Evolutionary conservation across 768 basidiomycete species (phyloP), one percentile per base, ranked within the genome.

Genomic region (Fomitopsis pulvina): DNA sequence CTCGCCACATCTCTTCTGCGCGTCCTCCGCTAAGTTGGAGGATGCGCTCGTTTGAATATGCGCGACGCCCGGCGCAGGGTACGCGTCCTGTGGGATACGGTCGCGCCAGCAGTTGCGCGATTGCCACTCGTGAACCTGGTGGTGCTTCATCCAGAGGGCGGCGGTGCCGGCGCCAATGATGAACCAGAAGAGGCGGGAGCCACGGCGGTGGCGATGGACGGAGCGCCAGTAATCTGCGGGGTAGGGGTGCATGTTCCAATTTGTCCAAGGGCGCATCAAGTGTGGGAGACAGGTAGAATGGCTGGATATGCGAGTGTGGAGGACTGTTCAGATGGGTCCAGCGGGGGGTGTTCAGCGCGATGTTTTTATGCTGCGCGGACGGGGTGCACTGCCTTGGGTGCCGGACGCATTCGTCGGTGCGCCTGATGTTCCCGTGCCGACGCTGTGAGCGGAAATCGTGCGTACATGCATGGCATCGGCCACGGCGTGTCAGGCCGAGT

Each of bases 151-250:
- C 48, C 48, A 76, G 54, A 64, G 67, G 21, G 63, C 60, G 0
- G 69, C 67, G 24, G 54, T 57, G 2, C 66, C 68, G 5, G 79
- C 83, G 52, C 85, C 86, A 55, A 85, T 18, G 57, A 74, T 8
- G 71, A 87, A 85, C 85, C 85, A 87, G 61, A 87, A 26, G 47
- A 85, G 37, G 54, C 85, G 81, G 39, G 77, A 77, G n/a, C 78
- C 77, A 5, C 74, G 60, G 48, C 68, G 63, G 44, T 64, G 65
- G 53, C 53, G 52, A 30, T 50, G 54, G 54, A 32, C 32, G 26
- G 5, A 4, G 42, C 16, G 49, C 41, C 28, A 30, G 41, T 32
- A n/a, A 11, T 44, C 18, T 28, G 25, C 26, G 18, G 28, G 24
- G 27, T 49, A 24, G 25, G 39, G 28, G 22, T 27, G 28, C 41